Conservation (phyloP, 2,329 filamentous ascomycete genomes). For the Cordyceps farinosa region DNA sequence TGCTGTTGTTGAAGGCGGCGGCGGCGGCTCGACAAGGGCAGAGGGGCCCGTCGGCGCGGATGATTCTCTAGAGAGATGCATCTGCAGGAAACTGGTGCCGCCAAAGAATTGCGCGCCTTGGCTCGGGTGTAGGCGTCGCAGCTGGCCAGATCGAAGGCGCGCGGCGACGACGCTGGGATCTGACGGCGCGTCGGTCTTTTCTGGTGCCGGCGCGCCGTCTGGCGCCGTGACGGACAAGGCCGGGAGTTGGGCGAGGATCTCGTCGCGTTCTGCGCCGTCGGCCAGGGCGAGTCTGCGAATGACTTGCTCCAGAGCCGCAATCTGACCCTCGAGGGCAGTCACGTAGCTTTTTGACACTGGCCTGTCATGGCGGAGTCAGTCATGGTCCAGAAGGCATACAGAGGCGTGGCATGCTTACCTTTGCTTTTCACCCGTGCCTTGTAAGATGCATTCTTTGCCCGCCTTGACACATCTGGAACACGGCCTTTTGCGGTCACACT, state of each 20-base stretch:
- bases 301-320: slow-evolving; percentile 43
- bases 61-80: slow-evolving; percentile 31
- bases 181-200: slow-evolving; percentile 23
- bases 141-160: slow-evolving; percentile 32
- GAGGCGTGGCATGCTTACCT: slow-evolving; percentile 27
- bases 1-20: not conserved
- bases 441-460: slow-evolving; percentile 38
- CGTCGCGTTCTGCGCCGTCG: slow-evolving; percentile 36
- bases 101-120: slow-evolving; percentile 46
- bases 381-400: not conserved
- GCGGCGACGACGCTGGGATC: slow-evolving; percentile 32
- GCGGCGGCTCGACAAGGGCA: slow-evolving; percentile 17
- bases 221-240: slow-evolving; percentile 24
- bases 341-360: slow-evolving; percentile 45
- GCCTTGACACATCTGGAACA: slow-evolving; percentile 47
- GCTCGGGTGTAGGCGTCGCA: slow-evolving; percentile 39
- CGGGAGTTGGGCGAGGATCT: slow-evolving; percentile 39
- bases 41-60: slow-evolving; percentile 22
- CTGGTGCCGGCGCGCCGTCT: slow-evolving; percentile 14
- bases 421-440: slow-evolving; percentile 41
- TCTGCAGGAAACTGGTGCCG: slow-evolving; percentile 45
- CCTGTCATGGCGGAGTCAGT: slow-evolving; percentile 25
- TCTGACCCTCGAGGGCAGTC: slow-evolving; percentile 44
- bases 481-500: slow-evolving; percentile 49
- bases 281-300: slow-evolving; percentile 42